These are phyloP conservation scores for Acanthamoeba castellanii DNA, from an alignment of 208 protist genomes.

Conservation along the genomic window DNA sequence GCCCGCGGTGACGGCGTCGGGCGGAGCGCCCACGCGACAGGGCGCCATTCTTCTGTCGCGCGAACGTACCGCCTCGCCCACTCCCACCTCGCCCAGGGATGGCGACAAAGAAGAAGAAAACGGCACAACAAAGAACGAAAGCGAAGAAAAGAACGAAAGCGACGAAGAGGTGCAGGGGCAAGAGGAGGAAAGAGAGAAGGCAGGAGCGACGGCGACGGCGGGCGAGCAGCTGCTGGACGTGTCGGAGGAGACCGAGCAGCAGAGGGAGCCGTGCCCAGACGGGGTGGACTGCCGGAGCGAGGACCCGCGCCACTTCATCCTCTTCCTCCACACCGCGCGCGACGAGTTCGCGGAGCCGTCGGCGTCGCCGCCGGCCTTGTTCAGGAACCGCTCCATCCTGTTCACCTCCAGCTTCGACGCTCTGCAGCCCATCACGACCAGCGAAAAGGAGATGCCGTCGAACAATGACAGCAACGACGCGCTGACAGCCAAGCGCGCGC, in stretches of 20 bases:
- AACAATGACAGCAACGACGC: background rate
- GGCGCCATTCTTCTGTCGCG: background rate
- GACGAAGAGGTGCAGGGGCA: background rate
- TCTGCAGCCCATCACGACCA: background rate
- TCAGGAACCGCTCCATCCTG: background rate
- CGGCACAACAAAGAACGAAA: background rate
- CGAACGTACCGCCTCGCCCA: background rate
- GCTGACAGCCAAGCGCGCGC: background rate
- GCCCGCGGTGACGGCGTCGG: background rate
- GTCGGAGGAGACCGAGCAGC: background rate
- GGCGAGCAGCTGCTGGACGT: background rate
- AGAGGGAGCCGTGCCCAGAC: conserved; percentile 5
- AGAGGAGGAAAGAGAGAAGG: background rate
- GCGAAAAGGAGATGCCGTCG: background rate
- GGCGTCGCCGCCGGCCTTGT: background rate
- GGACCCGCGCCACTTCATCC: conserved; percentile 32
- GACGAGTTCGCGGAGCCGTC: background rate
- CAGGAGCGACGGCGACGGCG: background rate
- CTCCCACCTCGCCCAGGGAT: background rate
- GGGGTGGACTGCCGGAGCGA: background rate
- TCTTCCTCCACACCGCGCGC: conserved; percentile 5
- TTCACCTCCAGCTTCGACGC: background rate
- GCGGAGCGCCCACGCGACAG: background rate
- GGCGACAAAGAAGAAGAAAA: background rate
- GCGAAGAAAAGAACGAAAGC: background rate